Conservation (phyloP, 2,329 filamentous ascomycete species). For the Exophiala calicioides region DNA sequence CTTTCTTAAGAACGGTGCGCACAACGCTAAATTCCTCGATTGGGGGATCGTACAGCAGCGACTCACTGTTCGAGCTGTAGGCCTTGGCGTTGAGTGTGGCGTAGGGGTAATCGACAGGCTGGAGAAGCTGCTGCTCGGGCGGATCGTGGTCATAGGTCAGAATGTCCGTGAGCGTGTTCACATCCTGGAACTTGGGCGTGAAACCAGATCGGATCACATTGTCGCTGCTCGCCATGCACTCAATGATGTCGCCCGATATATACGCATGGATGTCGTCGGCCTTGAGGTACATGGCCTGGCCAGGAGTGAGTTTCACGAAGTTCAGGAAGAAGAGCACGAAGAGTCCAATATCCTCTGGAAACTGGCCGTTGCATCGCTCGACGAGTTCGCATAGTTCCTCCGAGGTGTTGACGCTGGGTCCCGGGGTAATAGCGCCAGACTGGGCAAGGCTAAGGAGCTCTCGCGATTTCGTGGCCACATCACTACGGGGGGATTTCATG, state of each 20-base stretch:
- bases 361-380: slow-evolving; percentile 74
- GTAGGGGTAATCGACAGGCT: slow-evolving; percentile 81
- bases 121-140: slow-evolving; percentile 92
- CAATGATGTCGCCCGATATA: slow-evolving; percentile 75
- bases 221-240: slow-evolving; percentile 99
- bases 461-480: slow-evolving; percentile 65
- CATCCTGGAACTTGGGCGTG: slow-evolving; percentile 98
- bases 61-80: slow-evolving; percentile 74
- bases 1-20: slow-evolving; percentile 69
- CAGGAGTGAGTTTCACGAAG: slow-evolving; percentile 81
- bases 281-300: slow-evolving; percentile 93
- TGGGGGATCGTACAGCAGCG: slow-evolving; percentile 84
- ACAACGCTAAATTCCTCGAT: slow-evolving; percentile 96
- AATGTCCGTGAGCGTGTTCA: slow-evolving; percentile 83
- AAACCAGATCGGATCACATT: slow-evolving; percentile 97
- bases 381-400: slow-evolving; percentile 76
- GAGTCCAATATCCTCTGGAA: slow-evolving; percentile 85
- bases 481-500: slow-evolving; percentile 73
- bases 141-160: slow-evolving; percentile 94
- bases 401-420: slow-evolving; percentile 67
- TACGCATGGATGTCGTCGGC: slow-evolving; percentile 98
- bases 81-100: slow-evolving; percentile 76
- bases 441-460: slow-evolving; percentile 71
- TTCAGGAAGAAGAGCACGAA: slow-evolving; percentile 98
- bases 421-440: slow-evolving; percentile 33